Conservation (phyloP, 2,329 filamentous ascomycete genomes). For the Geosmithia putterillii region DNA sequence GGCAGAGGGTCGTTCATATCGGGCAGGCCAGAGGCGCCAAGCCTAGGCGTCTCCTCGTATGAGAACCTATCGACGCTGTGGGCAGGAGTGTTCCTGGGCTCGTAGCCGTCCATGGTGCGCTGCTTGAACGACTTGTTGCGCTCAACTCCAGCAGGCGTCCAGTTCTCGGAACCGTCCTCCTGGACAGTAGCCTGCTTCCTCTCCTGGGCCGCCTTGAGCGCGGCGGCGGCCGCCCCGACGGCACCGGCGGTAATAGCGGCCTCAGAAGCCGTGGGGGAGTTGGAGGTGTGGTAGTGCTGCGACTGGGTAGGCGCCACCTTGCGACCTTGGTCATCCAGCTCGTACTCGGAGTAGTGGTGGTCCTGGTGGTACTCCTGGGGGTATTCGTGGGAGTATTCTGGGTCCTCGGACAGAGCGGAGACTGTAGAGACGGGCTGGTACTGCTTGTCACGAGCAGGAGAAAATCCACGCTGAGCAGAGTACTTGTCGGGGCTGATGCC, state of each 20-base stretch:
- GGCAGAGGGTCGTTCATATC: slow-evolving; percentile 59
- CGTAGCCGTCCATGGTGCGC: slow-evolving; percentile 43
- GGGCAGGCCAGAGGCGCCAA: slow-evolving; percentile 61
- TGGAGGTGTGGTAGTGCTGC: slow-evolving; percentile 12
- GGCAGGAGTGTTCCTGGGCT: slow-evolving; percentile 41
- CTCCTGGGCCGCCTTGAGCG: slow-evolving; percentile 35
- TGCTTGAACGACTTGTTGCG: slow-evolving; percentile 56
- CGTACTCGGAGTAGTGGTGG: slow-evolving; percentile 30
- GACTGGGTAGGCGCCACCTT: slow-evolving; percentile 34
- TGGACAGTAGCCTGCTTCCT: slow-evolving; percentile 24
- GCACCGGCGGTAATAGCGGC: slow-evolving; percentile 45
- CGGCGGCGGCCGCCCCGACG: slow-evolving; percentile 38
- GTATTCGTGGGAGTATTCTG: no score
- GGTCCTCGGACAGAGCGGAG: slow-evolving; percentile 12
- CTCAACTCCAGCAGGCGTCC: slow-evolving; percentile 39
- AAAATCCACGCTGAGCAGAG: slow-evolving; percentile 14
- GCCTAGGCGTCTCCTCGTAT: slow-evolving; percentile 36
- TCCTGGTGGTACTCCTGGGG: slow-evolving; percentile 21
- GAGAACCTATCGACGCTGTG: slow-evolving; percentile 48
- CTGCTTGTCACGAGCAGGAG: background rate
- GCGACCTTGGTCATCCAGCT: slow-evolving; percentile 43
- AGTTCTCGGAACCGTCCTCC: slow-evolving; percentile 18
- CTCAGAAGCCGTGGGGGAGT: slow-evolving; percentile 44
- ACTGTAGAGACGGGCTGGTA: background rate
- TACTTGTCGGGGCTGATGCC: slow-evolving; percentile 28